Percentiles rank a stretch among this genome's conserved stretches.
Evolutionary conservation across 768 basidiomycete species (phyloP).

Genomic region (Inosperma sp.): DNA sequence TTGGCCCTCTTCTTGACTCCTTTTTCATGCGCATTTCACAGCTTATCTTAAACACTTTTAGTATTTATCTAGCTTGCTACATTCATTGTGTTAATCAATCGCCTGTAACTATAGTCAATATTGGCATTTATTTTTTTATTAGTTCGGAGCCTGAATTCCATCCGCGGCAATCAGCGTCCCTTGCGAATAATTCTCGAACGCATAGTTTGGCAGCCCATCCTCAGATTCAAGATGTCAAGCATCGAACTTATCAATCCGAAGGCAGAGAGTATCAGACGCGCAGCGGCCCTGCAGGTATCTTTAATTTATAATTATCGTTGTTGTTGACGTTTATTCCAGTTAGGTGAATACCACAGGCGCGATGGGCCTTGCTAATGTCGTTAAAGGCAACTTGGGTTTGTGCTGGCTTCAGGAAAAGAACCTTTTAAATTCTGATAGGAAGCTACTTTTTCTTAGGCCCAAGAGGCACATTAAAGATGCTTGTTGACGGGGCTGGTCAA

Average conservation of each 20-base stretch:
- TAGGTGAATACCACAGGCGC: constrained; percentile 92
- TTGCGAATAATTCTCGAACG: constrained; percentile 22
- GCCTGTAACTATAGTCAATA: too few relatives aligned
- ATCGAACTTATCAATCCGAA: constrained; percentile 97
- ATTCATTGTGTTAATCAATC: background rate
- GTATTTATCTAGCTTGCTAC: background rate
- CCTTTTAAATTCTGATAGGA: background rate
- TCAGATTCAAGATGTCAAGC: constrained; percentile 49
- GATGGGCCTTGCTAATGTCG: constrained; percentile 95
- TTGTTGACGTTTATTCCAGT: constrained; percentile 2
- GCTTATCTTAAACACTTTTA: background rate
- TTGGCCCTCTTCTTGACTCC: too few relatives aligned
- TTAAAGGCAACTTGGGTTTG: constrained; percentile 93
- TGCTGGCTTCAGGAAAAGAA: constrained; percentile 17
- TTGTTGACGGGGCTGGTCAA: constrained; percentile 95
- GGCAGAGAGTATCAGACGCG: constrained; percentile 87
- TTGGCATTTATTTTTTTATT: too few relatives aligned
- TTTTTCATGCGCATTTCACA: background rate
- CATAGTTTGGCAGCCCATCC: too few relatives aligned
- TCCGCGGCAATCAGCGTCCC: background rate
- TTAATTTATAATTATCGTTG: constrained; percentile 6
- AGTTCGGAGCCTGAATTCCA: background rate
- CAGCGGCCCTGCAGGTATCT: constrained; percentile 85
- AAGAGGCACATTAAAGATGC: constrained; percentile 97
- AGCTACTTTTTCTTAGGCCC: constrained; percentile 62